Evolutionary conservation across 208 protist genomes (phyloP).

Genomic region (Trypanosoma avium): DNA sequence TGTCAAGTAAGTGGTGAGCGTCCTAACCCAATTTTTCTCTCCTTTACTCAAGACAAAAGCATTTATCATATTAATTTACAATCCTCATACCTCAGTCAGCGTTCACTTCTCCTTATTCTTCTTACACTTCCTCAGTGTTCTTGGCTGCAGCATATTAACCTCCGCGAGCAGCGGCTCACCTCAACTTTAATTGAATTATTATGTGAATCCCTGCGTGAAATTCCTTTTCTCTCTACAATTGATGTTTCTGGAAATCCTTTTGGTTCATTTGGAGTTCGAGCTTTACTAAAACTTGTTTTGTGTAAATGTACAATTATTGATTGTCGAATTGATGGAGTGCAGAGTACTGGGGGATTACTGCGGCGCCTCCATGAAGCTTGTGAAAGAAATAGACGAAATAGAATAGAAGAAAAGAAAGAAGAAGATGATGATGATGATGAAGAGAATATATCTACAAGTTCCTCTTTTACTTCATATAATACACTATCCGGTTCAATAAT

Average conservation of each 20-base stretch:
- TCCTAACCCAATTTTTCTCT: constrained; percentile 20
- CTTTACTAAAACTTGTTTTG: constrained; percentile 39
- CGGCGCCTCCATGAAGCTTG: constrained; percentile 38
- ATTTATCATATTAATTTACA: constrained; percentile 24
- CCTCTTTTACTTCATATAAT: too few species aligned
- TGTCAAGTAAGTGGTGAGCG: constrained; percentile 25
- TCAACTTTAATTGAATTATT: constrained; percentile 44
- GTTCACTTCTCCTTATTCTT: constrained; percentile 38
- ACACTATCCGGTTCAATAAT: too few species aligned
- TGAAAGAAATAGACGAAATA: constrained; percentile 17
- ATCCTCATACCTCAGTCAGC: constrained; percentile 38
- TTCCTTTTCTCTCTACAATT: constrained; percentile 29
- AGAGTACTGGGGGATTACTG: constrained; percentile 32
- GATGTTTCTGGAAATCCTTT: constrained; percentile 70
- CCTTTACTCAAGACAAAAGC: constrained; percentile 9
- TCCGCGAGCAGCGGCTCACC: constrained; percentile 41
- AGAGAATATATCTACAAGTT: too few species aligned
- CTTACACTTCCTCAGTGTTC: constrained; percentile 42
- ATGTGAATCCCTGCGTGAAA: constrained; percentile 26
- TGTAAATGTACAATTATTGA: constrained; percentile 29
- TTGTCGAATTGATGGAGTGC: constrained; percentile 35
- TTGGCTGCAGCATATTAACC: constrained; percentile 38
- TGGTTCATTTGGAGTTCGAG: constrained; percentile 48
- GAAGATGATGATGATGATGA: not conserved
- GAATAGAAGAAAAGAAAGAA: not conserved